Base-by-base conservation (phyloP, 371 early-diverging fungal species). In the Rhizomucor pusillus region DNA sequence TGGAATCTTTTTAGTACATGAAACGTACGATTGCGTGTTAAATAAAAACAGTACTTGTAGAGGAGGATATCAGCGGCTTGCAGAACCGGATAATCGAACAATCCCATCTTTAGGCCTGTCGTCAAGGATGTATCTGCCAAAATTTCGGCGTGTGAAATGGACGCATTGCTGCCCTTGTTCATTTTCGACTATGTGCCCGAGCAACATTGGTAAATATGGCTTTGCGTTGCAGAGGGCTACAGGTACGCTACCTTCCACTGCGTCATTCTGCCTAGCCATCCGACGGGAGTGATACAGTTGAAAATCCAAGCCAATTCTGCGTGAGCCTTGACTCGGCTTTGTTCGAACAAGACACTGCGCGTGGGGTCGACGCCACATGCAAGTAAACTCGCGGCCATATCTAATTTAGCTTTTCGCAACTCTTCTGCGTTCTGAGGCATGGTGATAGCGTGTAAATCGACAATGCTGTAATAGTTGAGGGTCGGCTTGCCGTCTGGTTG, bases 11-110 rank as follows among this genome's bases (percentile, higher is more conserved):
- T 35, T 20, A 47, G 41, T 29, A 49, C 14, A 44, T 43, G 2
- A 5, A 1, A 3, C 16, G 35, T 24, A 20, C 23, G 10, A 23
- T 11, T 13, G 14, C 34, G 10, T 1, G 2, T 16, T 4, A 13
- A 10, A 12, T 13, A 47, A 25, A 36, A 14, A 16, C 1, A 14
- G 64, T 76, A 82, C 77, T 75, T 82, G 77, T 95, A 97, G 0
- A 96, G 63, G 25, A 97, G 61, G 35, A 97, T 90, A 67, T 97
- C 97, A n/a, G 97, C 93, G 0, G 96, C 96, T 76, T 91, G 91
- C 44, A 97, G 77, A 2, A 94, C 90, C 2, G 97, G 97, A 50
- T 97, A 97, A 9, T 93, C 86, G 59, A 96, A 85, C 16, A 97
- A 61, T 0, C 97, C 97, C 50, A 91, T 73, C 22, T 80, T 79